Percentiles rank a stretch among this genome's conserved stretches.
Evolutionary conservation across 495 filamentous ascomycete genomes (phyloP).

Genomic region (Usnea hakonensis): DNA sequence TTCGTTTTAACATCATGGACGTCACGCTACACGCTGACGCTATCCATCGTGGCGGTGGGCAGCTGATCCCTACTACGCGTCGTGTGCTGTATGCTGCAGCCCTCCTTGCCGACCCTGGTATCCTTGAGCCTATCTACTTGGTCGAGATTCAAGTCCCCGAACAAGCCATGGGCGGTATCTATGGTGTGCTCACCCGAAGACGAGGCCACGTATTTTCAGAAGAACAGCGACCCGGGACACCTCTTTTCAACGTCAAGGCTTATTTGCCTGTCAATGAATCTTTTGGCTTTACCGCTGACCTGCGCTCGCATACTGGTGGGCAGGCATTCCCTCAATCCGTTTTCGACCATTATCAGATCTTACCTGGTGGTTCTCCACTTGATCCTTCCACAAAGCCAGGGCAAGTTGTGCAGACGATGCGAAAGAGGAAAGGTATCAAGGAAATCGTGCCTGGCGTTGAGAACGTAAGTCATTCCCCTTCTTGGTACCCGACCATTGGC

Average conservation of each 20-base stretch:
- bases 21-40: conserved; percentile 99
- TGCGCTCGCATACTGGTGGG: conserved; percentile 84
- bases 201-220: conserved; percentile 98
- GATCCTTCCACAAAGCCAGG: conserved; percentile 81
- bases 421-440: conserved; percentile 99
- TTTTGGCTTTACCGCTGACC: conserved; percentile 98
- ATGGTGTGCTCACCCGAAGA: conserved; percentile 96
- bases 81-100: conserved; percentile 92
- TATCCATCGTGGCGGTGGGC: conserved; percentile 98
- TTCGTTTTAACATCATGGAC: conserved; percentile 99
- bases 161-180: conserved; percentile 98
- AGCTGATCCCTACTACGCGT: conserved; percentile 96
- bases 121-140: conserved; percentile 96
- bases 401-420: conserved; percentile 75
- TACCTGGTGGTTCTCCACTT: conserved; percentile 89
- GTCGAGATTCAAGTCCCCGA: conserved; percentile 99
- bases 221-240: conserved; percentile 96
- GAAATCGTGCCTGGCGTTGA: conserved; percentile 77
- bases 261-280: conserved; percentile 99
- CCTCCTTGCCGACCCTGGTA: conserved; percentile 80
- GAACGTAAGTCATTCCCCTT: conserved; percentile 66
- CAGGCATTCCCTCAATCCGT: conserved; percentile 98
- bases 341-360: conserved; percentile 96
- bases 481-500: conserved; percentile 26
- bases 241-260: conserved; percentile 99